Evolutionary conservation across 75 land plant species (phyloP), one percentile per base, ranked within the genome.

Genomic region (Larix kaempferi): DNA sequence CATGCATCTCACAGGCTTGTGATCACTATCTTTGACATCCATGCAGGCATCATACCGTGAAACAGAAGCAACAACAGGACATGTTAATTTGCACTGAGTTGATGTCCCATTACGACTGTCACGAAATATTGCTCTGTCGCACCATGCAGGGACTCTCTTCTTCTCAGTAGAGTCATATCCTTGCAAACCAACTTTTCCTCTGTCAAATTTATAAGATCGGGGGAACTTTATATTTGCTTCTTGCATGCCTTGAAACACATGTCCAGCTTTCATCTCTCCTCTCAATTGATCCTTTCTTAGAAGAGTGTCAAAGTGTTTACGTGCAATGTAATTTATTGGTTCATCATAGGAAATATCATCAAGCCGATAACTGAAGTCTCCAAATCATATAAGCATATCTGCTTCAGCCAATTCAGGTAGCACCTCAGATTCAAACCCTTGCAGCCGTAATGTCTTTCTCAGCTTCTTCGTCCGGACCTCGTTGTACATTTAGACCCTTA

Each of bases 171-270:
- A 88, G 83, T 96, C 98, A 82, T 96, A 96, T 16, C 89, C 91
- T 89, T 80, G 73, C 71, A 91, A 74, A 67, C 94, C 94, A 59
- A 81, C 73, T 76, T 81, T 88, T 75, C 91, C 90, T 75, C 75
- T 91, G 78, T 94, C 95, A 83, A 96, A 96, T 87, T 96, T 96
- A 84, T 96, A 96, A 71, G 99, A 94, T n/a, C 98, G 99, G 55
- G 91, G 95, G 77, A 96, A 96, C 77, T 65, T 85, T 25, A 96
- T 89, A 19, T 76, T 41, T 15, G 82, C 99, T 80, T 96, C 99
- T 21, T 93, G 90, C 99, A 96, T 90, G 64, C 99, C 99, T 69
- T 92, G 99, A 69, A 96, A 96, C 19, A 95, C 94, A 60, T 82
- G 86, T 8, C 99, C 99, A 75, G 86, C 86, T 74, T 84, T 78